Evolutionary conservation across 129 eudicot genomes (phyloP).

Genomic region (Oenanthe sinensis): DNA sequence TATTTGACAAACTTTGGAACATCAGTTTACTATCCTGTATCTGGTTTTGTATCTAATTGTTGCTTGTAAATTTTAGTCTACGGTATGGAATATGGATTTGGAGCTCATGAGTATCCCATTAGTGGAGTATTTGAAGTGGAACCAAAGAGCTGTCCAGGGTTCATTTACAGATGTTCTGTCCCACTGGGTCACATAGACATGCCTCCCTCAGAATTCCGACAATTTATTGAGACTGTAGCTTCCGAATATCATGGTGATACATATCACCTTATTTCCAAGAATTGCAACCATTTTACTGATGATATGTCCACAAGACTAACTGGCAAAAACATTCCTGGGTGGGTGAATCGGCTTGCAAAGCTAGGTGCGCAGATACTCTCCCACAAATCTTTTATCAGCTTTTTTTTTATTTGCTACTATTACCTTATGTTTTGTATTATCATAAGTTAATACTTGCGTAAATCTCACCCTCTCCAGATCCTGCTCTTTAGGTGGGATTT

Average conservation of each 20-base stretch:
- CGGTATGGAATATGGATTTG: slow-evolving; percentile 85
- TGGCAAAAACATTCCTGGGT: slow-evolving; percentile 62
- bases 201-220: slow-evolving; percentile 56
- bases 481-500: no score
- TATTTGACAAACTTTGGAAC: neutral
- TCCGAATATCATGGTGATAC: slow-evolving; percentile 83
- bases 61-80: slow-evolving; percentile 39
- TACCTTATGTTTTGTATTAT: neutral
- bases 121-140: slow-evolving; percentile 94
- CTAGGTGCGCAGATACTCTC: slow-evolving; percentile 31
- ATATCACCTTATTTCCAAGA: slow-evolving; percentile 74
- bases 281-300: slow-evolving; percentile 83
- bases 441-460: no score
- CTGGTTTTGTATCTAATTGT: neutral
- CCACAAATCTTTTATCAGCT: neutral
- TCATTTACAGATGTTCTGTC: slow-evolving; percentile 60
- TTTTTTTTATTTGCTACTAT: neutral
- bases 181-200: slow-evolving; percentile 45
- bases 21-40: neutral
- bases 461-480: no score
- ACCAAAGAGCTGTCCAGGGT: slow-evolving; percentile 77
- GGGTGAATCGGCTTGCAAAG: slow-evolving; percentile 81
- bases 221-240: slow-evolving; percentile 57
- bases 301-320: slow-evolving; percentile 51
- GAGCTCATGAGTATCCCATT: slow-evolving; percentile 76